Evolutionary conservation across 2,329 filamentous ascomycete species (phyloP).

Genomic region (Apiospora koreana): DNA sequence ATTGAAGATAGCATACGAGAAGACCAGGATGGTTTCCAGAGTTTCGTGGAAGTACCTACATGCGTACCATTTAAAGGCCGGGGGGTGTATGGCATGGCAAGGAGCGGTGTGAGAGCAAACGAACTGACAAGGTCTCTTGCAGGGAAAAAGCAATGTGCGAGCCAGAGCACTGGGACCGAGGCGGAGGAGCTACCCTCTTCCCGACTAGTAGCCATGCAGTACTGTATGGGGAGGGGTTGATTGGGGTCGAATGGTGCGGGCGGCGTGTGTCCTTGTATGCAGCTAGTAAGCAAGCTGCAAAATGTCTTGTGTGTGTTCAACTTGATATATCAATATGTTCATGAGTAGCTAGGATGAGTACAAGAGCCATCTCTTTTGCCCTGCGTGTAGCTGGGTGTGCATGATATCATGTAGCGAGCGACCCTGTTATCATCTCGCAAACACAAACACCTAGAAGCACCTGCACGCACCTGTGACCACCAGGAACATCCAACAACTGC

Average conservation of each 20-base stretch:
- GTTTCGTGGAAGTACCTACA: neutral
- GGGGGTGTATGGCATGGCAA: constrained; percentile 9
- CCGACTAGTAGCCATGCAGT: neutral
- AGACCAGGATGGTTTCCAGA: neutral
- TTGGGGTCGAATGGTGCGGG: constrained; percentile 1
- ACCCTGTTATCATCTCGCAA: too few species aligned
- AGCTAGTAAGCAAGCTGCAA: neutral
- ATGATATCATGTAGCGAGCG: too few species aligned
- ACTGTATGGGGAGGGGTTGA: neutral
- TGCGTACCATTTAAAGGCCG: neutral
- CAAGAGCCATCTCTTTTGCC: too few species aligned
- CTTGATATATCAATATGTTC: too few species aligned
- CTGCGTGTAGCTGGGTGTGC: too few species aligned
- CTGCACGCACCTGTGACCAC: too few species aligned
- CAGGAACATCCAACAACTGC: too few species aligned
- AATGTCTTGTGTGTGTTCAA: neutral
- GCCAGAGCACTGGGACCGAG: constrained; percentile 31
- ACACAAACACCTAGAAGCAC: too few species aligned
- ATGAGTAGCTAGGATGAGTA: too few species aligned
- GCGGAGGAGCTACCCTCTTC: constrained; percentile 8
- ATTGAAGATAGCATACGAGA: neutral
- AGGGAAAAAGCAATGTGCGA: constrained; percentile 28
- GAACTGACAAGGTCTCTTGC: constrained; percentile 22
- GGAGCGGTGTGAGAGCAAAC: constrained; percentile 18
- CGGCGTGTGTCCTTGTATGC: neutral